Base-by-base conservation (phyloP, 495 filamentous ascomycete genomes). In the Annulohypoxylon maeteangense region DNA sequence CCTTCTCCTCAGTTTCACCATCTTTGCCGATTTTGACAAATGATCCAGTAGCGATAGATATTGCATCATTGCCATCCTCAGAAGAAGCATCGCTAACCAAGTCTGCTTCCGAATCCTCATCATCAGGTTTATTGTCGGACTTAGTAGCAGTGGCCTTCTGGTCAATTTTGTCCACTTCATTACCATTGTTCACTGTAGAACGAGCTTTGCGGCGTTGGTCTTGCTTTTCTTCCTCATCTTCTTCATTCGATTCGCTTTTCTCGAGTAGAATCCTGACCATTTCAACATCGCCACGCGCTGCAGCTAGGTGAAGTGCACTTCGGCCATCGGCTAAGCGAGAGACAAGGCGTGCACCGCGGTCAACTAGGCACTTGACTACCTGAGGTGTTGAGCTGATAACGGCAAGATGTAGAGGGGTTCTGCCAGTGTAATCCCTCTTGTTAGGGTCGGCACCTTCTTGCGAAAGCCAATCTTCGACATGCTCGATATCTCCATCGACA, bases 261-360 rank as follows among this genome's bases (percentile, higher is more conserved):
- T 86, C 79, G 61, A 95, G 81, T 5, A 96, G 81, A 18, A 90
- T 87, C 56, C 83, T 86, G 62, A 95, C 80, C 31, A 95, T 93
- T 29, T 90, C 89, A 12, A 82, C 78, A 67, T 86, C 79, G 0
- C 93, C 93, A 10, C 90, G 84, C 7, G 85, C 84, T 42, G 91
- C 90, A 8, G 93, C 93, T 32, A 95, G 82, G 76, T 95, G 93
- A 40, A 96, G 81, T 7, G 93, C 90, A 0, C 92, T 94, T 44
- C 87, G 81, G 6, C 93, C 93, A 81, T 96, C 93, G 1, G 88
- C 91, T 45, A 94, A 76, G 44, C 93, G 86, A 40, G 91, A 83
- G 31, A 90, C 83, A 6, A 96, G 78, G 47, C 91, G 86, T 18
- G 93, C 93, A 1, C 90, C 91, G 63, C 87, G 81, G 71, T 91